Conservation (phyloP, 495 filamentous ascomycete species). For the Lentithecium fluviatile region DNA sequence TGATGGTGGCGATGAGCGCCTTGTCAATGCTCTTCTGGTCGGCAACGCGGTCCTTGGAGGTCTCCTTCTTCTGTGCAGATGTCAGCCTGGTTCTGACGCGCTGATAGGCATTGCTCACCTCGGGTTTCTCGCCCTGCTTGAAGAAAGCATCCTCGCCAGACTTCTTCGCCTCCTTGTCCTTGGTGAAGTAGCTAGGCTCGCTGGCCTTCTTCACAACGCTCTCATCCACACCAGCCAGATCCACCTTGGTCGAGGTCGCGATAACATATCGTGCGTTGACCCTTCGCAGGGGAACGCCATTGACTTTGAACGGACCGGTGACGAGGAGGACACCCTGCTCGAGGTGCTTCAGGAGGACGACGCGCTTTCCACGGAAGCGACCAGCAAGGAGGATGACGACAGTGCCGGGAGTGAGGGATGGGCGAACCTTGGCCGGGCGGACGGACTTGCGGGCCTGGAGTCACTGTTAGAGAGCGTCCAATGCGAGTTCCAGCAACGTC, state of each 20-base stretch:
- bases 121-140: constrained; percentile 92
- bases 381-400: constrained; percentile 98
- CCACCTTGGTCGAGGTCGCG: constrained; percentile 87
- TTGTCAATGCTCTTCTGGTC: constrained; percentile 99
- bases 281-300: constrained; percentile 96
- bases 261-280: constrained; percentile 99
- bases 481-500: background rate
- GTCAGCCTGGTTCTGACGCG: background rate
- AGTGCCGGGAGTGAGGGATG: constrained; percentile 85
- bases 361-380: constrained; percentile 99
- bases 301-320: constrained; percentile 99
- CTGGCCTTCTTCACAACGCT: constrained; percentile 82
- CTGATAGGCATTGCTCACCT: constrained; percentile 62
- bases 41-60: constrained; percentile 79
- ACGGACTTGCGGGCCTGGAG: constrained; percentile 88
- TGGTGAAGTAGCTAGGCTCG: constrained; percentile 85
- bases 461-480: constrained; percentile 16
- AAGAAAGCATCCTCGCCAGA: constrained; percentile 95
- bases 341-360: constrained; percentile 96
- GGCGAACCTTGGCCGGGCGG: constrained; percentile 77
- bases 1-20: constrained; percentile 83
- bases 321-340: constrained; percentile 95
- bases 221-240: constrained; percentile 78
- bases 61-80: constrained; percentile 84
- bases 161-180: constrained; percentile 87